These are phyloP conservation scores for Lactarius psammicola DNA, from an alignment of 768 basidiomycete genomes.

Conservation along the genomic window DNA sequence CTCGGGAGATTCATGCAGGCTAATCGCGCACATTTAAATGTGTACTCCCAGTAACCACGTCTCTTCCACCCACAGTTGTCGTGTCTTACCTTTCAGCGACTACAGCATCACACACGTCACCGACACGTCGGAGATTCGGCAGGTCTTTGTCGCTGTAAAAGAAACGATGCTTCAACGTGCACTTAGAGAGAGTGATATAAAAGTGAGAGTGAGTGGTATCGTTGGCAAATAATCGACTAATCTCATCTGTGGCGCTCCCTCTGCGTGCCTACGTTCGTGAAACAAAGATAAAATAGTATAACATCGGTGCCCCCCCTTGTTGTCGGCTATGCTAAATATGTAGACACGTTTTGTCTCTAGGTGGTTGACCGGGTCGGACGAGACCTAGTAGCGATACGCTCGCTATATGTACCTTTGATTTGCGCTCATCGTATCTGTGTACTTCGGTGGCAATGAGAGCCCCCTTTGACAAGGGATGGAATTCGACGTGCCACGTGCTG, in stretches of 20 bases:
- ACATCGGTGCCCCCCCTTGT: not conserved
- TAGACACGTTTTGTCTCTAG: not conserved
- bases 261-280: not conserved
- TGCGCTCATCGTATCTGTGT: not conserved
- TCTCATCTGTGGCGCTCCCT: not conserved
- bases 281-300: not conserved
- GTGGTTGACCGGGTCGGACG: not conserved
- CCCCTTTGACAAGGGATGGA: not conserved
- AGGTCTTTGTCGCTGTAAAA: conserved; percentile 84
- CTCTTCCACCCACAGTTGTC: not conserved
- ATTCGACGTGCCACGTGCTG: not conserved
- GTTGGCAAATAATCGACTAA: too few species aligned
- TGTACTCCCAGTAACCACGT: conserved; percentile 59
- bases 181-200: not conserved
- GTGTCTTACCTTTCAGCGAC: not conserved
- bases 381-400: not conserved
- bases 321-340: not conserved
- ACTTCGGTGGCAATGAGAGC: not conserved
- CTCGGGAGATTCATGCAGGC: conserved; percentile 48
- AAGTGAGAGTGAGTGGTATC: too few species aligned
- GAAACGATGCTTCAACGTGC: conserved; percentile 89
- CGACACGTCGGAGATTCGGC: conserved; percentile 75
- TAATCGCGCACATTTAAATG: conserved; percentile 42
- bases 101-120: conserved; percentile 78
- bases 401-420: not conserved